A percentile compares a stretch with the other conserved stretches of the same genome.
Conservation (phyloP, 768 basidiomycete genomes). For the Cubamyces lactineus region DNA sequence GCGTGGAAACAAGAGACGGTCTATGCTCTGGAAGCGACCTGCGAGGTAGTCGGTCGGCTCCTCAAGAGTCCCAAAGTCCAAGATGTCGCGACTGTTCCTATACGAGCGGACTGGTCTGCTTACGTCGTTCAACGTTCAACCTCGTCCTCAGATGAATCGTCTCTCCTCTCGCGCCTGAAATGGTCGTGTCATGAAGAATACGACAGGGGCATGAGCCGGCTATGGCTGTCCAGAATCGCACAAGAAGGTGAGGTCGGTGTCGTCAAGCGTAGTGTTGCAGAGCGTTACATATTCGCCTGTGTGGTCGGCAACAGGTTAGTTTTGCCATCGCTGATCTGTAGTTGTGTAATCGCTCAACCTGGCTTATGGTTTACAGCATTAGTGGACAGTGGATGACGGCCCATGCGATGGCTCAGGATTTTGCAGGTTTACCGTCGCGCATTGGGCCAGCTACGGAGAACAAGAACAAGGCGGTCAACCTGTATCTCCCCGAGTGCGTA, state of each 20-base stretch:
- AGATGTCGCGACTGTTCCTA: slow-evolving; percentile 2
- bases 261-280: slow-evolving; percentile 53
- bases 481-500: slow-evolving; percentile 69
- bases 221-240: slow-evolving; percentile 57
- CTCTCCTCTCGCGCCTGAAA: slow-evolving; percentile 48
- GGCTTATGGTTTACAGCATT: slow-evolving; percentile 45
- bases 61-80: neutral
- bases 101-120: slow-evolving; percentile 67
- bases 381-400: slow-evolving; percentile 73
- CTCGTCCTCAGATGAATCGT: neutral
- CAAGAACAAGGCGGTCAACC: slow-evolving; percentile 42
- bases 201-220: slow-evolving; percentile 63
- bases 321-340: neutral
- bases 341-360: too few species aligned
- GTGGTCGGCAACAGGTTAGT: slow-evolving; percentile 72
- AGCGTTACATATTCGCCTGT: slow-evolving; percentile 68
- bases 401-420: slow-evolving; percentile 73
- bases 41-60: slow-evolving; percentile 66
- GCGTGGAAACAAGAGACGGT: slow-evolving; percentile 37
- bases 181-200: slow-evolving; percentile 80
- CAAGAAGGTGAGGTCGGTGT: slow-evolving; percentile 46
- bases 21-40: slow-evolving; percentile 71
- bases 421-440: slow-evolving; percentile 49
- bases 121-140: slow-evolving; percentile 47
- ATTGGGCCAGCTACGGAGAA: slow-evolving; percentile 19